Evolutionary conservation across 768 basidiomycete species (phyloP).

Genomic region (Leccinum broughii): DNA sequence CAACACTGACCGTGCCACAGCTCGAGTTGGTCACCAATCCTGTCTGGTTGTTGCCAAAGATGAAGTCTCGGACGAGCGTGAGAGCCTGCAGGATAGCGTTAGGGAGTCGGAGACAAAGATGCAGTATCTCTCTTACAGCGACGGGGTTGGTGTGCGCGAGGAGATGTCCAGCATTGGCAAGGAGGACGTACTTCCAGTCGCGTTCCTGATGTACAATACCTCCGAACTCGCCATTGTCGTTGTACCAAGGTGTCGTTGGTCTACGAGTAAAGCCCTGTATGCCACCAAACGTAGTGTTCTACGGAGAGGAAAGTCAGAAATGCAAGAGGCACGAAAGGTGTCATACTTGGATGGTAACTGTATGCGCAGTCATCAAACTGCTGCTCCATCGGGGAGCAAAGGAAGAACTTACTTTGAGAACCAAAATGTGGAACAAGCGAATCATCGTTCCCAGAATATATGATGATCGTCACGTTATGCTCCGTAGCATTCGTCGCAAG

Average conservation of each 20-base stretch:
- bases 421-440: no score
- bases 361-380: no score
- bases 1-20: slow-evolving; percentile 30
- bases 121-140: slow-evolving; percentile 40
- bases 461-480: no score
- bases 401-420: no score
- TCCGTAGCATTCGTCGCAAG: no score
- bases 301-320: neutral
- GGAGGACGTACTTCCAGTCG: slow-evolving; percentile 48
- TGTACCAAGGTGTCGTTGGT: slow-evolving; percentile 67
- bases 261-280: slow-evolving; percentile 70
- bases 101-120: neutral
- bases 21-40: slow-evolving; percentile 41
- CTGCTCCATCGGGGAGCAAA: no score
- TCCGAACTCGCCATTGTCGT: slow-evolving; percentile 54
- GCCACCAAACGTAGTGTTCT: slow-evolving; percentile 84
- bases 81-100: slow-evolving; percentile 44
- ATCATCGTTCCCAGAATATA: no score
- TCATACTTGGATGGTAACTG: no score
- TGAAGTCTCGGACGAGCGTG: slow-evolving; percentile 62
- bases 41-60: slow-evolving; percentile 60
- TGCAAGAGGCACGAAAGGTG: neutral
- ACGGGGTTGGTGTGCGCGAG: slow-evolving; percentile 35
- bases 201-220: slow-evolving; percentile 77
- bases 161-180: slow-evolving; percentile 41